A percentile compares a stretch with the other conserved stretches of the same genome.
Conservation (phyloP, 2,329 filamentous ascomycete genomes). For the Annulohypoxylon truncatum region DNA sequence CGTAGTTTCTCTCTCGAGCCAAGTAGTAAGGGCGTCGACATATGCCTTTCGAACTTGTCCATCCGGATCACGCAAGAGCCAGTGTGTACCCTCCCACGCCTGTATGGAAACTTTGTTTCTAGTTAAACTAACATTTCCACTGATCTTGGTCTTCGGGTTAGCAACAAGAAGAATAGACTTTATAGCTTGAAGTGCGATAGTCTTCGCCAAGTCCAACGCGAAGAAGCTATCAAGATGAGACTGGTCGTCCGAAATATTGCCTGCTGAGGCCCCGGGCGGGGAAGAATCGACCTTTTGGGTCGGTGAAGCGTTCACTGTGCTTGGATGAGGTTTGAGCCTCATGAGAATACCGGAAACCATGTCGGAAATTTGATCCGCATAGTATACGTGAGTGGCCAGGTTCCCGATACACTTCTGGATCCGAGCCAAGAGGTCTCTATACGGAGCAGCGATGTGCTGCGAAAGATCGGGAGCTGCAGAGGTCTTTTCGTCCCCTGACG, state of each 20-base stretch:
- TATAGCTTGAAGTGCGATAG: slow-evolving; percentile 79
- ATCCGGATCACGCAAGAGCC: slow-evolving; percentile 85
- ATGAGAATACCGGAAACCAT: slow-evolving; percentile 87
- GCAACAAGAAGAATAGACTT: slow-evolving; percentile 86
- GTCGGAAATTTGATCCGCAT: slow-evolving; percentile 93
- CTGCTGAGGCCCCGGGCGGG: slow-evolving; percentile 48
- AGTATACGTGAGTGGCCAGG: slow-evolving; percentile 94
- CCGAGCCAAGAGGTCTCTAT: slow-evolving; percentile 73
- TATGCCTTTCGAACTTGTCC: slow-evolving; percentile 86
- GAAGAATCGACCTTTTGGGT: slow-evolving; percentile 60
- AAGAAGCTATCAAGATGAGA: slow-evolving; percentile 64
- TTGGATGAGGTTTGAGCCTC: slow-evolving; percentile 76
- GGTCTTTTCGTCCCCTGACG: slow-evolving; percentile 48
- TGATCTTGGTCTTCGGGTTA: slow-evolving; percentile 72
- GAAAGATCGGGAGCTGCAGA: slow-evolving; percentile 49
- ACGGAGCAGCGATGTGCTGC: slow-evolving; percentile 61
- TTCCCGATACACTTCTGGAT: slow-evolving; percentile 89
- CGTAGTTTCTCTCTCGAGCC: slow-evolving; percentile 84
- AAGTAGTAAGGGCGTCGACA: slow-evolving; percentile 82
- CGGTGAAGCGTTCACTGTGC: slow-evolving; percentile 56
- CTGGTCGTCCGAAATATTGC: slow-evolving; percentile 59
- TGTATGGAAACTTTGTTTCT: slow-evolving; percentile 81
- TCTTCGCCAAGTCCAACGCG: slow-evolving; percentile 65
- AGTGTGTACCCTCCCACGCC: slow-evolving; percentile 97
- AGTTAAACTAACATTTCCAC: slow-evolving; percentile 71